Evolutionary conservation across 129 eudicot species (phyloP), one percentile per base, ranked within the genome.

Genomic region (Tagetes erecta): DNA sequence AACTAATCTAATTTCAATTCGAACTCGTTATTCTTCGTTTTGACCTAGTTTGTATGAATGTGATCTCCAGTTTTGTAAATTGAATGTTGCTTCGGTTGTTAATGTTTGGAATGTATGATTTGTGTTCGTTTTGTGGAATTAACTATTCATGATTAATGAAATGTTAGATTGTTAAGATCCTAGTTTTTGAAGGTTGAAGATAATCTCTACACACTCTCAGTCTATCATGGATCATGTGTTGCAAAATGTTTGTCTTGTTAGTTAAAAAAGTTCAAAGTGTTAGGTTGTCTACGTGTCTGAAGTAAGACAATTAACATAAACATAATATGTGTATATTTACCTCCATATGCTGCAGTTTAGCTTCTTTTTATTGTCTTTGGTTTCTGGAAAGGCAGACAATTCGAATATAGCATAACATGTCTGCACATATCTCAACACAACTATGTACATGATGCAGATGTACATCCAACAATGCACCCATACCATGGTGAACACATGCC

Each of bases 11-110:
- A 60, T 64, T 72, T 42, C 14, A 20, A 10, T 79, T 35, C 53
- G 36, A 53, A 64, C 69, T 72, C 60, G 50, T 10, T 36, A 71
- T 5, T 78, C 55, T 70, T 70, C 70, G 5, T 77, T 63, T 71
- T 65, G 66, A 71, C 72, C 77, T 78, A 70, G 64, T 63, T 49
- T 64, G 40, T 14, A 10, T 53, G 33, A 64, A 71, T 44, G 68
- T 59, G 64, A 55, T 67, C 13, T 56, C 12, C 30, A 35, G 56
- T 56, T 41, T 51, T 34, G 2, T 64, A 3, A 50, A 63, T 75
- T 75, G 52, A 30, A 64, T n/a, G 34, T 12, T 75, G 64, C 8
- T 74, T 74, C 42, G 64, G 40, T 63, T 36, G 64, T 46, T 74
- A 27, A 6, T 70, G 27, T 8, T 52, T 53, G n/a, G 63, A 36